Evolutionary conservation across 2,329 filamentous ascomycete genomes (phyloP).

Genomic region (Aspergillus niger): DNA sequence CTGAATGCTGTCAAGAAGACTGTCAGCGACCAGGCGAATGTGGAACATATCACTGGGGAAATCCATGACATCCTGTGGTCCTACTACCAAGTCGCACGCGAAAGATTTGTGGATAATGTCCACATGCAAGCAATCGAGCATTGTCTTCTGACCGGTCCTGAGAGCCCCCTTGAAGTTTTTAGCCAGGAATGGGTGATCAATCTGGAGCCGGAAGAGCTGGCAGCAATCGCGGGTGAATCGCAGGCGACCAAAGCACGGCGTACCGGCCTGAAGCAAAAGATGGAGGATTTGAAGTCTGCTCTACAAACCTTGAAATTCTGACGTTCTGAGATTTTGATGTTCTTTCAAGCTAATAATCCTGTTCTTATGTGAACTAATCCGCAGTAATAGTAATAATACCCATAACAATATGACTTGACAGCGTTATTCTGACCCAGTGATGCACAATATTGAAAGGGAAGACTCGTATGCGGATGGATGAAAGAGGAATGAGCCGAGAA

Average conservation of each 20-base stretch:
- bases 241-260: conserved; percentile 44
- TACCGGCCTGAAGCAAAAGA: conserved; percentile 48
- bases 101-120: conserved; percentile 65
- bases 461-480: neutral
- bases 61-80: conserved; percentile 62
- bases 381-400: neutral
- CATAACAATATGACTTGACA: neutral
- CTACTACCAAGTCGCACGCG: conserved; percentile 64
- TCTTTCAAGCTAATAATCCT: neutral
- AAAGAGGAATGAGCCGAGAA: neutral
- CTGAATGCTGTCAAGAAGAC: conserved; percentile 9
- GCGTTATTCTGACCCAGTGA: too few relatives aligned
- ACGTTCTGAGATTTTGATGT: neutral
- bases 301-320: conserved; percentile 30
- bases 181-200: conserved; percentile 53
- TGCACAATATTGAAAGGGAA: too few relatives aligned
- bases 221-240: conserved; percentile 62
- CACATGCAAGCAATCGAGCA: conserved; percentile 61
- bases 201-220: conserved; percentile 53
- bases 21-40: conserved; percentile 20
- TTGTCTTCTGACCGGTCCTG: conserved; percentile 53
- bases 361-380: too few relatives aligned
- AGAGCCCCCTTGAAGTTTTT: conserved; percentile 58
- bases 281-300: conserved; percentile 48
- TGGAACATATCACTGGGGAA: conserved; percentile 39